Evolutionary conservation across 441 rosid species (phyloP), one percentile per base, ranked within the genome.

Genomic region (Manihot esculenta): DNA sequence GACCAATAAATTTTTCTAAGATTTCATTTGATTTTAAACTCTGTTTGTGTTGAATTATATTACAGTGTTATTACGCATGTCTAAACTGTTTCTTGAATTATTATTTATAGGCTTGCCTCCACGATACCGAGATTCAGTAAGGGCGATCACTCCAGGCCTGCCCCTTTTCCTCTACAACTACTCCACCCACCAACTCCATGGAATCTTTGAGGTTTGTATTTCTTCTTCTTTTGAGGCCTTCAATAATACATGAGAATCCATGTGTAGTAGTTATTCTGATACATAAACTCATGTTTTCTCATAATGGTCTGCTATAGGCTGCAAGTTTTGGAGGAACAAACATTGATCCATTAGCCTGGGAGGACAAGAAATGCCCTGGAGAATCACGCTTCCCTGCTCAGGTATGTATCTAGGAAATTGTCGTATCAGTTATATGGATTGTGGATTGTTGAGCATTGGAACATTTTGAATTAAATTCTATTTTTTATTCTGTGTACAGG

Each of bases 321-420:
- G 90, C 97, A 17, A 80, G 97, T 70, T 95, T 95, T 73, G 99
- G 99, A 21, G 97, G 99, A 64, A 78, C 95, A 5, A 95, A 95
- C 87, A 95, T 93, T 24, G 99, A 95, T 78, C 89, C 97, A 2
- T 58, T 77, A 6, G 99, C 99, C 30, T 95, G 97, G 85, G 94
- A 93, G 74, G 99, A 93, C 88, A 95, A 95, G 91, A 95, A 95
- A 76, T 86, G 89, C 73, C 73, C 80, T 0, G 98, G 99, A 24
- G 99, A 95, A 58, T 95, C 99, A 0, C 88, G 99, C 0, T 95
- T 95, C 72, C 99, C 99, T 42, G 99, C 99, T 63, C 99, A 94
- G 97, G 93, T 88, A 70, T 50, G 14, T 24, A 14, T 10, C 41
- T 49, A 0, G 66, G 54, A 24, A 35, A 12, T 62, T 53, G 7